Evolutionary conservation across 2,329 filamentous ascomycete genomes (phyloP).

Genomic region (Sporothrix brasiliensis): DNA sequence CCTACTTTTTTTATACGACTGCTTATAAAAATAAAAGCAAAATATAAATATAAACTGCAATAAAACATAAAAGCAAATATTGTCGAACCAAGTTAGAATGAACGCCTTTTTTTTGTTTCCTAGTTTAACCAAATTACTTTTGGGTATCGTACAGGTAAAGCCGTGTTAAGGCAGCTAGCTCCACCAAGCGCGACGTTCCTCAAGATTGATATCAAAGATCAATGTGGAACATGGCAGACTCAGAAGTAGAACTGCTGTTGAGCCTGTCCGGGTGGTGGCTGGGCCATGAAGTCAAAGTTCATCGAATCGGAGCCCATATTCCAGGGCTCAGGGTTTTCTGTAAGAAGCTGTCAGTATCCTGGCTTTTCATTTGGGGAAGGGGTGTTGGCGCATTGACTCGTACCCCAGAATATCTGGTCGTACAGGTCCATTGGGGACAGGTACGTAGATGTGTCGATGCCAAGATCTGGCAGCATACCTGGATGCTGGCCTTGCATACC

Average conservation of each 20-base stretch:
- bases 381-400: too few species aligned
- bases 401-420: slow-evolving; percentile 69
- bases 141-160: not conserved
- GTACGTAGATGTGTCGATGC: slow-evolving; percentile 59
- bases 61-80: not conserved
- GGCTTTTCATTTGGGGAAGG: not conserved
- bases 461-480: slow-evolving; percentile 51
- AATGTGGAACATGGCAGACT: not conserved
- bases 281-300: slow-evolving; percentile 64
- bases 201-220: not conserved
- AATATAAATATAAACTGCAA: not conserved
- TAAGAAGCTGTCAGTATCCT: slow-evolving; percentile 23
- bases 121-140: not conserved
- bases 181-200: not conserved
- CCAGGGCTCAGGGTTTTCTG: slow-evolving; percentile 63
- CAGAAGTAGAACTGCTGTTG: slow-evolving; percentile 62
- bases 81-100: too few species aligned
- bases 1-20: too few species aligned
- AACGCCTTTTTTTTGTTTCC: too few species aligned
- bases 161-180: not conserved
- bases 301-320: slow-evolving; percentile 59
- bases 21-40: not conserved
- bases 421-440: slow-evolving; percentile 70
- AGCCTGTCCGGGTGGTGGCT: slow-evolving; percentile 61
- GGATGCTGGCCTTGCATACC: slow-evolving; percentile 43